Evolutionary conservation across 306 rosid genomes (phyloP).

Genomic region (Dryas octopetala): DNA sequence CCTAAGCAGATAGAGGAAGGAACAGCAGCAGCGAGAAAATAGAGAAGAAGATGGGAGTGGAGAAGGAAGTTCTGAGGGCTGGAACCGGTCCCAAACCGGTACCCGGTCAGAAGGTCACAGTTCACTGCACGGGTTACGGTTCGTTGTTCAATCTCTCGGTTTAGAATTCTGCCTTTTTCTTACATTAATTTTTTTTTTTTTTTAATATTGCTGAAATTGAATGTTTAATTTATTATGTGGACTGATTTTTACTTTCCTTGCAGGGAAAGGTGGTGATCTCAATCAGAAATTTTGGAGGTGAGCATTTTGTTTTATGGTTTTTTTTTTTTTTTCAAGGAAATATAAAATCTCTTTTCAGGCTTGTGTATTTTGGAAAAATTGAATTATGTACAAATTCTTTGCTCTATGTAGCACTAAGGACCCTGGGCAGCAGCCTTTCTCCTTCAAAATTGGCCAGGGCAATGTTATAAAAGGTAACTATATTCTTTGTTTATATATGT

Average conservation of each 20-base stretch:
- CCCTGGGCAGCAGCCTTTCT: conserved; percentile 76
- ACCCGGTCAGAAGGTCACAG: conserved; percentile 79
- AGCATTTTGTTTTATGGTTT: background rate
- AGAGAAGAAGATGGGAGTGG: conserved; percentile 65
- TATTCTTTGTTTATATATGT: background rate
- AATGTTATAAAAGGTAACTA: conserved; percentile 75
- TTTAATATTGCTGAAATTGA: background rate
- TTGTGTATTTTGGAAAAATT: background rate
- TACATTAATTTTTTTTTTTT: no score
- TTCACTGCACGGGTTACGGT: conserved; percentile 98
- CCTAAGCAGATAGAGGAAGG: background rate
- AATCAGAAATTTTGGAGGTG: conserved; percentile 93
- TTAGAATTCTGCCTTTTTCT: background rate
- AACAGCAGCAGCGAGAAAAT: background rate
- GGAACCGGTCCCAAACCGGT: conserved; percentile 79
- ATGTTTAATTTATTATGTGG: background rate
- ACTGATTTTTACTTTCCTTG: background rate
- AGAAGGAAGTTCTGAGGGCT: conserved; percentile 67
- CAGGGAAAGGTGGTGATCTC: conserved; percentile 85
- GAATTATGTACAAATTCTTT: conserved; percentile 11
- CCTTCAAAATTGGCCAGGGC: conserved; percentile 85
- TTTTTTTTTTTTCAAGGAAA: background rate
- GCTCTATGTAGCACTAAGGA: conserved; percentile 72
- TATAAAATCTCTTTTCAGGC: background rate
- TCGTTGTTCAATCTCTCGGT: conserved; percentile 14